Conservation (phyloP, 2,329 filamentous ascomycete genomes). For the Epichloe elymi region DNA sequence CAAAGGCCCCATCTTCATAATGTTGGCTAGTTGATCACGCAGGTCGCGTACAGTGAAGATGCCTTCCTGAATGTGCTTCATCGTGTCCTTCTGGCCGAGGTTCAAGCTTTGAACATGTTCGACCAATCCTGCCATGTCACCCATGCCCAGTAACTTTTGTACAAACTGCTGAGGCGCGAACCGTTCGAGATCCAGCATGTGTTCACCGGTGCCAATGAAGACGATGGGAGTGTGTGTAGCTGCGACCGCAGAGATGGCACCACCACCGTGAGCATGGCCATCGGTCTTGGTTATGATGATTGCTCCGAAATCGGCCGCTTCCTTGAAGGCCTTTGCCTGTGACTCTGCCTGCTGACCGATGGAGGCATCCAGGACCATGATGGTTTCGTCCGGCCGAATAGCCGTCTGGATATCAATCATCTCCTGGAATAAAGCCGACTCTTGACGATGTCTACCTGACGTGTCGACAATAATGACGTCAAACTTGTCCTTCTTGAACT, state of each 20-base stretch:
- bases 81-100: constrained; percentile 94
- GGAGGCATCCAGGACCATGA: constrained; percentile 93
- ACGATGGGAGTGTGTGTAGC: constrained; percentile 95
- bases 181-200: constrained; percentile 86
- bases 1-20: constrained; percentile 98
- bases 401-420: constrained; percentile 95
- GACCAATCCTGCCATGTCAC: constrained; percentile 86
- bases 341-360: constrained; percentile 94
- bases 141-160: constrained; percentile 90
- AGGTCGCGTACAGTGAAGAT: constrained; percentile 93
- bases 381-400: constrained; percentile 86
- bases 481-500: constrained; percentile 98
- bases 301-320: constrained; percentile 89
- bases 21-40: constrained; percentile 88
- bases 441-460: constrained; percentile 85
- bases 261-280: constrained; percentile 86
- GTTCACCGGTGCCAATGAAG: constrained; percentile 94
- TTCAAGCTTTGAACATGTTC: constrained; percentile 95
- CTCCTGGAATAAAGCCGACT: constrained; percentile 88
- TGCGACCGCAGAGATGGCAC: constrained; percentile 93
- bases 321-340: constrained; percentile 93
- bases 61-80: constrained; percentile 96
- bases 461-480: constrained; percentile 99
- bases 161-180: constrained; percentile 92
- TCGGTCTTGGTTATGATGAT: constrained; percentile 99